These are phyloP conservation scores for Leucosporidium scottii DNA, from an alignment of 768 basidiomycete genomes.

Conservation along the genomic window DNA sequence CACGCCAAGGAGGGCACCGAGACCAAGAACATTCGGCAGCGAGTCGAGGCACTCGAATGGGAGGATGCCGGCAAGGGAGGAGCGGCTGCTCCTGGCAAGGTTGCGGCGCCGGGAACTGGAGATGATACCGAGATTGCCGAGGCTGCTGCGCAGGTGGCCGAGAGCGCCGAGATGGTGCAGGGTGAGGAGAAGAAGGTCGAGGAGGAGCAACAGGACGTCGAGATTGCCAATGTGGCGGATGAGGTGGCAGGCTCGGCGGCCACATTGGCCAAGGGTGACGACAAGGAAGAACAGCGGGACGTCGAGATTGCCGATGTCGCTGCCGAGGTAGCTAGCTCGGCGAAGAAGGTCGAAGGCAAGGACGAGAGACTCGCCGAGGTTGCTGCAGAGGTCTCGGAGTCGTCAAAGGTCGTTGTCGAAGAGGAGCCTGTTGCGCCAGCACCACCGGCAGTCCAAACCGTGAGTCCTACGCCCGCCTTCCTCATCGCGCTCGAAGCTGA, in stretches of 20 bases:
- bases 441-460: background rate
- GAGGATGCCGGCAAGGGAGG: constrained; percentile 1
- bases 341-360: constrained; percentile 9
- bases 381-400: constrained; percentile 19
- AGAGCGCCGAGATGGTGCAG: background rate
- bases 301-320: constrained; percentile 17
- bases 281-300: background rate
- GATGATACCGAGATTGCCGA: constrained; percentile 8
- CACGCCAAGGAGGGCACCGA: constrained; percentile 27
- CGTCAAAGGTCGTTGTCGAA: constrained; percentile 11
- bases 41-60: constrained; percentile 27
- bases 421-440: background rate
- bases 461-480: too few relatives aligned
- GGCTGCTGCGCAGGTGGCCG: background rate
- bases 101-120: background rate
- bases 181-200: constrained; percentile 3
- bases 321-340: constrained; percentile 8
- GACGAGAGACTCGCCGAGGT: constrained; percentile 3
- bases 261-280: background rate
- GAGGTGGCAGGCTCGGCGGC: background rate
- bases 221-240: constrained; percentile 1
- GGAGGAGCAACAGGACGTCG: background rate
- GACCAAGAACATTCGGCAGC: constrained; percentile 26
- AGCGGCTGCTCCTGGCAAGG: background rate
- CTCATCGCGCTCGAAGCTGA: background rate